These are phyloP conservation scores for Phytopythium litorale DNA, from an alignment of 352 stramenopile species.

Conservation along the genomic window DNA sequence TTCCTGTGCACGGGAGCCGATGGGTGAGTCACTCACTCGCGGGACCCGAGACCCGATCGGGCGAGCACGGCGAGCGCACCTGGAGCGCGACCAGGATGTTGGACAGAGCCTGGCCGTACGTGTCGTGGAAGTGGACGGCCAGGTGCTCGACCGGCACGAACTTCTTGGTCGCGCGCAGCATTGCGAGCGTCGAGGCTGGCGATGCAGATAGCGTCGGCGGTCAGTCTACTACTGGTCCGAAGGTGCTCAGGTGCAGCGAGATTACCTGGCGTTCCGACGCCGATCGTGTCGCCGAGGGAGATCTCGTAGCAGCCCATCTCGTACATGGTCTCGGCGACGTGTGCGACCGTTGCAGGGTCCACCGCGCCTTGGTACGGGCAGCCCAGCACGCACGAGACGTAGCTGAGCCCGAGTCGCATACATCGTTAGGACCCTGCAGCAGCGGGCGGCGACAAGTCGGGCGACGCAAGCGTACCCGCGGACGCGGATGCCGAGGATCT, in stretches of 20 bases:
- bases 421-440: not conserved
- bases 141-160: slow-evolving; percentile 84
- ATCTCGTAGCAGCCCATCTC: slow-evolving; percentile 96
- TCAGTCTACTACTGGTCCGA: not conserved
- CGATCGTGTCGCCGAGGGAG: slow-evolving; percentile 93
- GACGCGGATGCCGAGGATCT: slow-evolving; percentile 78
- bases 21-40: not conserved
- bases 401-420: slow-evolving; percentile 31
- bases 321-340: slow-evolving; percentile 80
- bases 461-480: slow-evolving; percentile 49
- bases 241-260: not conserved
- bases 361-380: slow-evolving; percentile 95
- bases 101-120: slow-evolving; percentile 94
- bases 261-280: slow-evolving; percentile 85
- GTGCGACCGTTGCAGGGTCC: slow-evolving; percentile 73
- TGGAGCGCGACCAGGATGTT: slow-evolving; percentile 93
- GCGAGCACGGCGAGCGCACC: slow-evolving; percentile 21
- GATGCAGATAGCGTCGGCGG: not conserved
- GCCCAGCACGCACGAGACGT: slow-evolving; percentile 96
- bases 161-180: slow-evolving; percentile 74
- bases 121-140: slow-evolving; percentile 97
- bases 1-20: slow-evolving; percentile 42
- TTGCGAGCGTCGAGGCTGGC: slow-evolving; percentile 73
- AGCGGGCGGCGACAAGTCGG: too few relatives aligned
- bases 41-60: not conserved